Evolutionary conservation across 2,329 filamentous ascomycete genomes (phyloP).

Genomic region (Verticillium albo-atrum): DNA sequence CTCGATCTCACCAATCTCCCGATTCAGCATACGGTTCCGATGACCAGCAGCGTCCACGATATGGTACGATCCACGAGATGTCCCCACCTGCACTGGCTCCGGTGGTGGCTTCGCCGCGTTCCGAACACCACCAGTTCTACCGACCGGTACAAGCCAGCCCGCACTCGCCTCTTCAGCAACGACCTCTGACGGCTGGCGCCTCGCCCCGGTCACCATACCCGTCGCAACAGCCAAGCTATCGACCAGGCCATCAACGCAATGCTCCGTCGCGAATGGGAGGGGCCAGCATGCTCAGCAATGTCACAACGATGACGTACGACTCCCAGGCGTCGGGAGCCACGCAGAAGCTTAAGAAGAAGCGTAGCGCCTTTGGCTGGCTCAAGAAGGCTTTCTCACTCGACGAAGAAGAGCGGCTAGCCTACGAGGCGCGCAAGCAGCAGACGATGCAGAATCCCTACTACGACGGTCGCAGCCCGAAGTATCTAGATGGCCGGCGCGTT

Average conservation of each 20-base stretch:
- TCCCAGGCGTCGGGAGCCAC: conserved; percentile 25
- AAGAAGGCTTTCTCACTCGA: conserved; percentile 64
- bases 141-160: conserved; percentile 59
- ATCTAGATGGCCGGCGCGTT: conserved; percentile 51
- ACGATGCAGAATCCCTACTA: conserved; percentile 43
- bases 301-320: conserved; percentile 41
- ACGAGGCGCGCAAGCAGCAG: conserved; percentile 49
- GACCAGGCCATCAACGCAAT: conserved; percentile 38
- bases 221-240: conserved; percentile 20
- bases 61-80: conserved; percentile 23
- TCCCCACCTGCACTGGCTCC: conserved; percentile 31
- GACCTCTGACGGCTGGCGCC: conserved; percentile 48
- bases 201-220: conserved; percentile 14
- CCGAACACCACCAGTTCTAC: conserved; percentile 56
- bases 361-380: conserved; percentile 63
- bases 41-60: conserved; percentile 26
- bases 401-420: conserved; percentile 57
- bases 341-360: conserved; percentile 58
- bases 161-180: conserved; percentile 58
- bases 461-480: conserved; percentile 45
- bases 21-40: conserved; percentile 47
- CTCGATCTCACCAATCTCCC: conserved; percentile 29
- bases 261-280: conserved; percentile 48
- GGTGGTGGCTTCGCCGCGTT: conserved; percentile 42
- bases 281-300: conserved; percentile 54